These are phyloP conservation scores for Rhizopogon rudus DNA, from an alignment of 768 basidiomycete genomes.

Conservation along the genomic window DNA sequence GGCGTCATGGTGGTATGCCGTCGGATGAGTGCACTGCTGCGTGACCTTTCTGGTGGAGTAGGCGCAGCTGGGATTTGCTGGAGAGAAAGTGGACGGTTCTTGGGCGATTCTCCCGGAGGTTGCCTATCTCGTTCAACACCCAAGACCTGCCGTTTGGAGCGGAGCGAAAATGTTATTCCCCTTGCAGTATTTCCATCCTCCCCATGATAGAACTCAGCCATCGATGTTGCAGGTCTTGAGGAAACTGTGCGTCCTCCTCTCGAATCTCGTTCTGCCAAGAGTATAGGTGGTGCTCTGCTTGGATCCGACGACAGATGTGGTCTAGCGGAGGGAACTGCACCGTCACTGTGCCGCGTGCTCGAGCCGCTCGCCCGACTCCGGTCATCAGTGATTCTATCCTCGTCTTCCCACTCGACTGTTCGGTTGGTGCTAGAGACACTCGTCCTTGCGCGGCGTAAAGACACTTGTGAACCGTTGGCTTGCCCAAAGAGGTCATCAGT, in stretches of 20 bases:
- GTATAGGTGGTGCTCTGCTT: slow-evolving; percentile 11
- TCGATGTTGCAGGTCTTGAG: slow-evolving; percentile 48
- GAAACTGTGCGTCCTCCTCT: slow-evolving; percentile 14
- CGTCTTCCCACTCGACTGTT: slow-evolving; percentile 21
- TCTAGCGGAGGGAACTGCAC: slow-evolving; percentile 14
- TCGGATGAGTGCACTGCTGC: slow-evolving; percentile 6
- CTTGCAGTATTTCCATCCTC: slow-evolving; percentile 9
- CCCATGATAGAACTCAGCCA: slow-evolving; percentile 43
- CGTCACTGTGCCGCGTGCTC: slow-evolving; percentile 16
- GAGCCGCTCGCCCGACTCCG: slow-evolving; percentile 20
- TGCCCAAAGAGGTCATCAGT: slow-evolving; percentile 34
- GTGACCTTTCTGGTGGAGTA: slow-evolving; percentile 9
- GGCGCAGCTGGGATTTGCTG: slow-evolving; percentile 15
- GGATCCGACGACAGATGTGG: slow-evolving; percentile 27
- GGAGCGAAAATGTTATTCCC: slow-evolving; percentile 11
- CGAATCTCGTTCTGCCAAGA: slow-evolving; percentile 16
- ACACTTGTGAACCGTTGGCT: slow-evolving; percentile 11
- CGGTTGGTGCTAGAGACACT: slow-evolving; percentile 5
- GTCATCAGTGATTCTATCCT: slow-evolving; percentile 14
- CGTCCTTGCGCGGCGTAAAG: slow-evolving; percentile 11
- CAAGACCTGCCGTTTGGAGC: slow-evolving; percentile 18
- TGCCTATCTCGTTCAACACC: slow-evolving; percentile 14
- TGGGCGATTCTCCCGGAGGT: slow-evolving; percentile 13
- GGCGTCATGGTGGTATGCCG: slow-evolving; percentile 16
- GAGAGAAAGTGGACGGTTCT: slow-evolving; percentile 5